Evolutionary conservation across 2,329 filamentous ascomycete species (phyloP).

Genomic region (Balansia obtecta): DNA sequence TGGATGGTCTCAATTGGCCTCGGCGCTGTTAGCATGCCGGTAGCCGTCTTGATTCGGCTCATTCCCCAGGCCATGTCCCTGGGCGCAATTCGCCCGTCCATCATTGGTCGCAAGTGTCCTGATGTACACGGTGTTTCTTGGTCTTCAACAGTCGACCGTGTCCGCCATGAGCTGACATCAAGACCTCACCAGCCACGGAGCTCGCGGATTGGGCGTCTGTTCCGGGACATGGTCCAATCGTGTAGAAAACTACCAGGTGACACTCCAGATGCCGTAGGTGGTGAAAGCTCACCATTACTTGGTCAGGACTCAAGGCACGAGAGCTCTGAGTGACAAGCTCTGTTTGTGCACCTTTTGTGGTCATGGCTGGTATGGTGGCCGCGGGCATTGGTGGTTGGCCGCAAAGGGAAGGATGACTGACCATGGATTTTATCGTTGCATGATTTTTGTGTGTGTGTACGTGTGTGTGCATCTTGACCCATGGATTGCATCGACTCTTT

Average conservation of each 20-base stretch:
- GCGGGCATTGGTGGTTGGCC: not conserved
- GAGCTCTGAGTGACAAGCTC: not conserved
- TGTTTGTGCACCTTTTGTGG: not conserved
- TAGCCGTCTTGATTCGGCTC: slow-evolving; percentile 58
- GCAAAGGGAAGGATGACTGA: not conserved
- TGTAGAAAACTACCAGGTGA: not conserved
- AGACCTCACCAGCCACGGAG: not conserved
- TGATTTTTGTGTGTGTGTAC: too few relatives aligned
- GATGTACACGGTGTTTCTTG: not conserved
- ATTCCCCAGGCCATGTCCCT: slow-evolving; percentile 48
- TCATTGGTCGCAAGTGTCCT: not conserved
- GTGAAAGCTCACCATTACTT: not conserved
- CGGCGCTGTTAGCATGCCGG: slow-evolving; percentile 61
- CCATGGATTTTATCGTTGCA: too few relatives aligned
- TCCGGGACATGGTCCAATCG: not conserved
- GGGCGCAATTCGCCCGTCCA: not conserved
- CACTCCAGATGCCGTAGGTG: not conserved
- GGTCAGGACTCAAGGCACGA: not conserved
- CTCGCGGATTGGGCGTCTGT: not conserved
- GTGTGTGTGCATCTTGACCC: too few relatives aligned
- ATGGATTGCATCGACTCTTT: too few relatives aligned
- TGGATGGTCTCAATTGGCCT: slow-evolving; percentile 69
- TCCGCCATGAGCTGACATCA: not conserved
- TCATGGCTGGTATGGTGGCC: slow-evolving; percentile 1
- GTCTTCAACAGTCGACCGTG: not conserved